Conservation (phyloP, 192 early-diverging fungal species). For the Physocladia obscura region DNA sequence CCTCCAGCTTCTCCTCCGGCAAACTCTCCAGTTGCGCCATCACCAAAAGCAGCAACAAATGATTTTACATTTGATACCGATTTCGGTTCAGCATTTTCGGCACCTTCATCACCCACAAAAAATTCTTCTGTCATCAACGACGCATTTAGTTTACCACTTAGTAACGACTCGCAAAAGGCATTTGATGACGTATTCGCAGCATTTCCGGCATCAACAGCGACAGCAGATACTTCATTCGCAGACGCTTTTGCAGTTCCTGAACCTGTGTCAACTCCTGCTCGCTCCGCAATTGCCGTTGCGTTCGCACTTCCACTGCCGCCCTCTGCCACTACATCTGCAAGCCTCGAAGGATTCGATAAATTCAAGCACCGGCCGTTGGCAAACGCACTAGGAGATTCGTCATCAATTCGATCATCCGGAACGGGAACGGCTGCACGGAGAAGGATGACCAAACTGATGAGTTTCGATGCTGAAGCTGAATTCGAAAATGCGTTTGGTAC, state of each 20-base stretch:
- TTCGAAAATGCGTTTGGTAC: conserved; percentile 26
- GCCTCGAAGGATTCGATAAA: conserved; percentile 12
- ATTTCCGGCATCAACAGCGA: conserved; percentile 2
- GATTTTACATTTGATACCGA: conserved; percentile 24
- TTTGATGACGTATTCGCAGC: conserved; percentile 6
- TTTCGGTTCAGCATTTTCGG: conserved; percentile 13
- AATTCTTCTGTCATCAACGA: neutral
- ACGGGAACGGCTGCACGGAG: neutral
- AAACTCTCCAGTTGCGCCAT: neutral
- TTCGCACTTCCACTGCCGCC: neutral
- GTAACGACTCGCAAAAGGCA: neutral
- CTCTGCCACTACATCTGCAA: neutral
- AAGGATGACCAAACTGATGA: conserved; percentile 15
- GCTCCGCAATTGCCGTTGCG: neutral
- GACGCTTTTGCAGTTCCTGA: conserved; percentile 18
- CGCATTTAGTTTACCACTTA: neutral
- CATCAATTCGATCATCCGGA: neutral
- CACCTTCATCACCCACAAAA: neutral
- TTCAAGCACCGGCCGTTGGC: neutral
- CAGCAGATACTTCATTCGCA: neutral
- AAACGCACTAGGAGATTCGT: neutral
- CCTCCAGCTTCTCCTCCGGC: neutral
- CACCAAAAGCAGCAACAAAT: neutral
- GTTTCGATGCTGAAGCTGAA: conserved; percentile 14
- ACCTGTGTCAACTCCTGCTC: neutral